Evolutionary conservation across 2,329 filamentous ascomycete genomes (phyloP), one percentile per base, ranked within the genome.

Genomic region (Verticillium albo-atrum): DNA sequence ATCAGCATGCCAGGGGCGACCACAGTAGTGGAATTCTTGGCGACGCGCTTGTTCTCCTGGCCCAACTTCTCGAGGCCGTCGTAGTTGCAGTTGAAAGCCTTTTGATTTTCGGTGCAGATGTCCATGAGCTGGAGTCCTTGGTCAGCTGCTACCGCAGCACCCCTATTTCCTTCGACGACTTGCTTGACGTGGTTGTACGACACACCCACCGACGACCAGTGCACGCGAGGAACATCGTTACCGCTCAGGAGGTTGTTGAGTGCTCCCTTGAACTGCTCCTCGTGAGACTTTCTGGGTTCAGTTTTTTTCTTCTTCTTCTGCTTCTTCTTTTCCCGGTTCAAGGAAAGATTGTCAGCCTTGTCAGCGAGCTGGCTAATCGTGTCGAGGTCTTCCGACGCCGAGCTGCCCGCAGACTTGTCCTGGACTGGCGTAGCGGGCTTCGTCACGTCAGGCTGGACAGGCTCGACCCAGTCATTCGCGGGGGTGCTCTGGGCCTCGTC

Each of bases 1-100:
- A 82, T 85, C 4, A 85, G 76, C 63, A 84, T 25, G 10, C 10
- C 20, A 12, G 10, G n/a, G 25, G 20, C 20, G 20, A 10, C 20
- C 10, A 10, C 20, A 12, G 42, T n/a, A 3, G 25, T 20, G n/a
- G 42, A 9, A 3, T 23, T 23, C 10, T n/a, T 10, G 42, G 9
- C n/a, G 20, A 20, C n/a, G 10, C n/a, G 7, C 42, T 50, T n/a
- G 42, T 50, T 50, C 42, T 23, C 42, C 20, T 50, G 42, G 20
- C 9, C 42, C 20, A 50, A 20, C 7, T 3, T 50, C 20, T 50
- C 42, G 2, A 50, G 42, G 20, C 42, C 42, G 9, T 23, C 42
- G 20, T 50, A 50, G 42, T 50, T 50, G n/a, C 42, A 50, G 42
- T 50, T 14, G 42, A 50, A 50, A 2, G 42, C 42, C 20, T 23